Evolutionary conservation across 176 grass and related monocot species (phyloP), one percentile per base, ranked within the genome.

Genomic region (Juncus inflexus): DNA sequence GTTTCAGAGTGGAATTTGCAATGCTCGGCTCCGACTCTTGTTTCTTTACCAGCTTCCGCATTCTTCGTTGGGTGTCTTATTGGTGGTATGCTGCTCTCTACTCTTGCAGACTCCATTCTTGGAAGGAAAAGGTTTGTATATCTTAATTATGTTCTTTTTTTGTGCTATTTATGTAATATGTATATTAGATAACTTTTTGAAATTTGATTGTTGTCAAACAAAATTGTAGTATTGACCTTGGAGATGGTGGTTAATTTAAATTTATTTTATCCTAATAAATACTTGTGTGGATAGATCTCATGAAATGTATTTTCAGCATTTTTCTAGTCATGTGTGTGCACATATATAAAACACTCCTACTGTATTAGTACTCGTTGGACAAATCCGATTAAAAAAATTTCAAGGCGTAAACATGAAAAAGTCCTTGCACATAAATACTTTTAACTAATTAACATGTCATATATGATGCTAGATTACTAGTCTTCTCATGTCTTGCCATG

Each of bases 1-100:
- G 77, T 91, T 3, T 91, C 92, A 0, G 92, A 96, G 54, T 96
- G 92, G 92, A 69, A 61, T 4, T 83, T 96, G 62, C 78, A 86
- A 59, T 96, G 92, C 66, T 71, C 70, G 10, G 81, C 84, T 56
- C 66, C 92, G 0, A 81, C 82, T 2, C 50, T 96, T 12, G 82
- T 83, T 3, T 84, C 87, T 37, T 71, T 96, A 37, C 92, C 92
- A 3, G 77, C 92, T 35, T 91, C 92, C 9, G 73, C 84, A 2
- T 96, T 88, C 79, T 96, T 96, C 60, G 76, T 73, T 37, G 92
- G 92, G 35, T 86, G 92, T 58, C 79, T 96, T 15, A 41, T 79
- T 52, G 92, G 92, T 11, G 91, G 92, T 1, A 74, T 96, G 74
- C 57, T 53, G 52, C 37, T 40, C 3, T 15, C 37, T 3, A 53